Base-by-base conservation (phyloP, 495 filamentous ascomycete species). In the Tuber calosporum region DNA sequence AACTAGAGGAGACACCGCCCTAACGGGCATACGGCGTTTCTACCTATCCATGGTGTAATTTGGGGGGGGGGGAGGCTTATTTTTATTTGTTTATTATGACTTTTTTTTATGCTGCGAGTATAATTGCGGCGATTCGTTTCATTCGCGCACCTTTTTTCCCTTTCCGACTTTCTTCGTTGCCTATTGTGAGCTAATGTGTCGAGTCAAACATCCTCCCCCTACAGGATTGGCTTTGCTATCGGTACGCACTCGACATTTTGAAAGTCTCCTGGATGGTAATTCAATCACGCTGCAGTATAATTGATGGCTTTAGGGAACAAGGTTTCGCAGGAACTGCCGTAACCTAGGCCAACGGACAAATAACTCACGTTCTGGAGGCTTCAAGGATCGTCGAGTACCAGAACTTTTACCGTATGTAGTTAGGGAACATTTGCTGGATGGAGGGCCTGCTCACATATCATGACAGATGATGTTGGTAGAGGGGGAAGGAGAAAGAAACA, bases 111-210 rank as follows among this genome's bases (percentile, higher is more conserved):
- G n/a, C n/a, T n/a, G n/a, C n/a, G n/a, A n/a, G n/a, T 72, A 70
- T 66, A 5, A 2, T 36, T 15, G 9, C 53, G 30, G 53, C 3
- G 1, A 4, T 62, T 62, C 9, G n/a, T 62, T 62, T 62, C 53
- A 11, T 62, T 62, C 53, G n/a, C 30, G 53, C 30, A 62, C n/a
- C 53, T 62, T 30, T 62, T 30, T 62, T n/a, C 53, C 30, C 53
- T 62, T 17, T 62, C n/a, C 53, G 53, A 62, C 53, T 22, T 30
- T 69, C 69, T 75, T 37, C n/a, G 7, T 41, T 71, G 48, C 75
- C 62, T 20, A 41, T 69, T 75, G 72, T 9, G 75, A 72, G 43
- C 67, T 34, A 77, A 76, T 76, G 73, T 69, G 76, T 77, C 75
- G 69, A 74, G n/a, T 62, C 53, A 62, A 58, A 62, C 53, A 62